Evolutionary conservation across 2,329 filamentous ascomycete species (phyloP).

Genomic region (Pestalotiopsis sp.): DNA sequence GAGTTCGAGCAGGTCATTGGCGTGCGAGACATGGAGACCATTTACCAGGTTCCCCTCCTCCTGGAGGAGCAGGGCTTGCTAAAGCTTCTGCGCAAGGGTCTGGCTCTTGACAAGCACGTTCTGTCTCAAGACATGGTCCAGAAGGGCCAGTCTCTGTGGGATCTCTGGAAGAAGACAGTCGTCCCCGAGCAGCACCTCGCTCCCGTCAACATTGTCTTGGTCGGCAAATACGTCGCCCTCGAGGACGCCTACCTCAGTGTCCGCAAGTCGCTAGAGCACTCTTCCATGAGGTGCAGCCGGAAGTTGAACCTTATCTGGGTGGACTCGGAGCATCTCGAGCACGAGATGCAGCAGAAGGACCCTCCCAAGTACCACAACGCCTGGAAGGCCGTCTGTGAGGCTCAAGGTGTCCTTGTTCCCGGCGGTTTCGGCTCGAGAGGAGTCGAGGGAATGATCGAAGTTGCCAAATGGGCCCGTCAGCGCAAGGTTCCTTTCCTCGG

Average conservation of each 20-base stretch:
- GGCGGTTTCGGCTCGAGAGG: conserved; percentile 79
- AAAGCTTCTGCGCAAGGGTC: conserved; percentile 62
- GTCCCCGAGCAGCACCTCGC: conserved; percentile 68
- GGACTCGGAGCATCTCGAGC: conserved; percentile 83
- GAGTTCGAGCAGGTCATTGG: conserved; percentile 82
- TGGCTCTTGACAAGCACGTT: conserved; percentile 63
- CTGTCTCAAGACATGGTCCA: conserved; percentile 56
- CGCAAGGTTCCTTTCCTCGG: conserved; percentile 83
- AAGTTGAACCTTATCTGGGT: conserved; percentile 84
- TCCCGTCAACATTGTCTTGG: conserved; percentile 78
- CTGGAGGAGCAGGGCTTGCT: conserved; percentile 81
- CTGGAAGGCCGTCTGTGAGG: conserved; percentile 78
- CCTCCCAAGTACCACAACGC: conserved; percentile 81
- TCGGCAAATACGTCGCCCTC: conserved; percentile 88
- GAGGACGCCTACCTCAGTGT: conserved; percentile 87
- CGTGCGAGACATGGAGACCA: conserved; percentile 87
- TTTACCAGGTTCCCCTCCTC: conserved; percentile 94
- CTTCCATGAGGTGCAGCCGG: conserved; percentile 80
- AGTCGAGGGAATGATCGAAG: conserved; percentile 86
- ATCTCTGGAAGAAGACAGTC: conserved; percentile 75
- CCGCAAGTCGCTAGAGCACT: conserved; percentile 86
- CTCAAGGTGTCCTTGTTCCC: conserved; percentile 68
- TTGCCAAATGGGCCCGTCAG: conserved; percentile 84
- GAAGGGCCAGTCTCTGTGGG: conserved; percentile 73
- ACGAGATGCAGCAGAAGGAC: conserved; percentile 58